Evolutionary conservation across 768 basidiomycete species (phyloP).

Genomic region (Hypholoma fasciculare): DNA sequence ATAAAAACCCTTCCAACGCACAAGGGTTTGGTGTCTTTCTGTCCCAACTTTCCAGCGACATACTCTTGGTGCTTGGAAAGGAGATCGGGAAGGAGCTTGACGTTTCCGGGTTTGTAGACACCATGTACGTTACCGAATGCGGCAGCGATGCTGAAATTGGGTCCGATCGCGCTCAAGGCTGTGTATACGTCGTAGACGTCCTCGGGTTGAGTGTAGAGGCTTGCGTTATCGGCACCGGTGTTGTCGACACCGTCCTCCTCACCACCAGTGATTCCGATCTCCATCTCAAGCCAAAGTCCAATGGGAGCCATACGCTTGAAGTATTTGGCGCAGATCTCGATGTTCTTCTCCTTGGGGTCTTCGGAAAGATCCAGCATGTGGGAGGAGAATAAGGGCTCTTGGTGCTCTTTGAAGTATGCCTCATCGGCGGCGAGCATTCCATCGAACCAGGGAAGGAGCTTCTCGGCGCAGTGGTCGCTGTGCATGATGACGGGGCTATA

Average conservation of each 20-base stretch:
- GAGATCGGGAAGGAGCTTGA: slow-evolving; percentile 88
- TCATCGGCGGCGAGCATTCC: slow-evolving; percentile 98
- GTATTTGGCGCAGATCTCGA: slow-evolving; percentile 90
- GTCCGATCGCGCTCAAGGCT: slow-evolving; percentile 80
- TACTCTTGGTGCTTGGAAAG: slow-evolving; percentile 88
- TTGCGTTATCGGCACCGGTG: slow-evolving; percentile 89
- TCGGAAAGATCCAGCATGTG: slow-evolving; percentile 99
- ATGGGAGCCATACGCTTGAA: slow-evolving; percentile 93
- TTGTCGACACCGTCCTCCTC: slow-evolving; percentile 99
- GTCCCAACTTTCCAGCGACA: slow-evolving; percentile 66
- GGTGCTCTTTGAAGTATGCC: slow-evolving; percentile 87
- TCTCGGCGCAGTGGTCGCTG: slow-evolving; percentile 98
- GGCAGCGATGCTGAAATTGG: slow-evolving; percentile 97
- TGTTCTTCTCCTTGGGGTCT: slow-evolving; percentile 91
- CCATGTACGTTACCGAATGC: slow-evolving; percentile 99
- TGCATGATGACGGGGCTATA: slow-evolving; percentile 92
- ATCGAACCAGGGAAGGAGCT: slow-evolving; percentile 98
- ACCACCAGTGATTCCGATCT: slow-evolving; percentile 99
- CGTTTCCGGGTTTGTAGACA: slow-evolving; percentile 99
- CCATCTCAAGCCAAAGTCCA: slow-evolving; percentile 99
- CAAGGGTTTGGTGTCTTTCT: slow-evolving; percentile 75
- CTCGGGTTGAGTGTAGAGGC: slow-evolving; percentile 96
- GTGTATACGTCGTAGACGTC: slow-evolving; percentile 92
- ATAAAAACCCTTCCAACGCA: slow-evolving; percentile 37
- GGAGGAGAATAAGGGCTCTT: slow-evolving; percentile 88